These are phyloP conservation scores for Hericium rajendrae DNA, from an alignment of 768 basidiomycete species.

Conservation along the genomic window DNA sequence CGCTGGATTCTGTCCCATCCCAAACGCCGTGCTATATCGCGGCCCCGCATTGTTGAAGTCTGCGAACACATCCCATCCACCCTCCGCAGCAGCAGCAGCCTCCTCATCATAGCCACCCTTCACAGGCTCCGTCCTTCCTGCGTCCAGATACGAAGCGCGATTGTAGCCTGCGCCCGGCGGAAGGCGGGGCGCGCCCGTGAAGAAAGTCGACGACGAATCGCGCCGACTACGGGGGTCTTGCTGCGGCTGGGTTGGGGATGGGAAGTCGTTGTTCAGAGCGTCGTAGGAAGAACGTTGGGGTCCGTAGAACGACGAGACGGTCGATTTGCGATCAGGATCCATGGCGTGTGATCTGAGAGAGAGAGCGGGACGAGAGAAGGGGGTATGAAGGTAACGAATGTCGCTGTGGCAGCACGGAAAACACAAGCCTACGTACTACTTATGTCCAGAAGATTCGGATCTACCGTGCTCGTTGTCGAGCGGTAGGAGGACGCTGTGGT, in stretches of 20 bases:
- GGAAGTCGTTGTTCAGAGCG: slow-evolving; percentile 45
- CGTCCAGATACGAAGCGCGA: slow-evolving; percentile 52
- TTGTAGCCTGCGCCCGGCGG: slow-evolving; percentile 66
- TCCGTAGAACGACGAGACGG: slow-evolving; percentile 74
- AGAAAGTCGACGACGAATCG: slow-evolving; percentile 69
- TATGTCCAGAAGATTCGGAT: no score
- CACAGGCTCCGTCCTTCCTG: slow-evolving; percentile 65
- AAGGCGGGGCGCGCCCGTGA: slow-evolving; percentile 23
- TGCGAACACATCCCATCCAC: slow-evolving; percentile 73
- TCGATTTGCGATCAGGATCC: slow-evolving; percentile 74
- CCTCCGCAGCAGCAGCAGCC: slow-evolving; percentile 26
- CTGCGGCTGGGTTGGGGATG: slow-evolving; percentile 18
- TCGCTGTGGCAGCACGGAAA: no score
- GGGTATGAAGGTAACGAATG: no score
- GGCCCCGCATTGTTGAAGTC: slow-evolving; percentile 87
- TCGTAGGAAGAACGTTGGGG: slow-evolving; percentile 53
- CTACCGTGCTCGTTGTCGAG: no score
- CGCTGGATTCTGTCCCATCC: slow-evolving; percentile 25
- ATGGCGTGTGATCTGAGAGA: slow-evolving; percentile 23
- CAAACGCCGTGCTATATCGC: slow-evolving; percentile 59
- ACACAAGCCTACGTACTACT: no score
- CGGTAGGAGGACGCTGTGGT: no score
- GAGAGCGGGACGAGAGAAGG: no score
- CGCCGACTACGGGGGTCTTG: slow-evolving; percentile 35
- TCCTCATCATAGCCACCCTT: slow-evolving; percentile 74